Base-by-base conservation (phyloP, 2,329 filamentous ascomycete genomes). In the Aureobasidium sp. region DNA sequence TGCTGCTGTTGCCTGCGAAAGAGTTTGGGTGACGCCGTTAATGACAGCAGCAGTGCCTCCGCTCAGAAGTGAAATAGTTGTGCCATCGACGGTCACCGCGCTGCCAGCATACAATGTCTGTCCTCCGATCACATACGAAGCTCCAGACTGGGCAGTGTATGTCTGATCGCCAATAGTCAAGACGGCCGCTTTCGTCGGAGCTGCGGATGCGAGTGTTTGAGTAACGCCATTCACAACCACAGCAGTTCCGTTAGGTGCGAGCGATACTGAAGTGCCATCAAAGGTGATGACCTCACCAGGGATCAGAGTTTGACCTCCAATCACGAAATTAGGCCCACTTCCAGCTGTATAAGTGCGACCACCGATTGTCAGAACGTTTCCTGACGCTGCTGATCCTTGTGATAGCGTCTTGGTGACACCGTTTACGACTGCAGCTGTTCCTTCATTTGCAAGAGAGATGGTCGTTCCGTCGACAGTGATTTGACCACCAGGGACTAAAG, bases 151-250 rank as follows among this genome's bases (percentile, higher is more conserved):
- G 6, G 61, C 63, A 27, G 60, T 63, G 36, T 59, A 60, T 10
- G 59, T 45, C 2, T 45, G 41, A 10, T 59, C 59, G 9, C 42
- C 54, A 13, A 60, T 44, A 11, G 61, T 64, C 30, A 64, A 15
- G n/a, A 61, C 16, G n/a, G 62, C 15, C 13, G 34, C 34, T 39
- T 70, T 64, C 5, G 70, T 67, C 25, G 67, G 66, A 13, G 63
- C 61, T 10, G 52, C 44, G 16, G 59, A 50, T n/a, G 62, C 48
- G 6, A 59, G 41, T 15, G 61, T 59, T 10, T 62, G 55, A 3
- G 61, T 62, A 6, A 59, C 3, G 15, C 74, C 74, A 37, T 73
- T 73, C 42, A 79, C 63, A 4, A 78, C 72, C 1, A 79, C 64
- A 11, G 36, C 59, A n/a, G 30, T 52, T 15, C 47, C 59, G 3